Base-by-base conservation (phyloP, 768 basidiomycete species). In the Astraeus odoratus region DNA sequence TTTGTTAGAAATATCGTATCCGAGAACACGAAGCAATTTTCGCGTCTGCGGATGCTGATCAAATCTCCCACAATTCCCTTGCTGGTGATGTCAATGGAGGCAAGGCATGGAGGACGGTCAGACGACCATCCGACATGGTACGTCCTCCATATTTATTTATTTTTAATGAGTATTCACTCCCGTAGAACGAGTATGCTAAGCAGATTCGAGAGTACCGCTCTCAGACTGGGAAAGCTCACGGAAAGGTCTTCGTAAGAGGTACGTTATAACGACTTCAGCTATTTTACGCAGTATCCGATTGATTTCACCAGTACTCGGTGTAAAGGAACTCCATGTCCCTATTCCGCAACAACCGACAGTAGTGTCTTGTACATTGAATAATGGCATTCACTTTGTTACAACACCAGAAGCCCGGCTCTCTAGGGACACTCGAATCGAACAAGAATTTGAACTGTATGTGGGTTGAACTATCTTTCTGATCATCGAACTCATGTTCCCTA, bases 231-330 rank as follows among this genome's bases (percentile, higher is more conserved):
- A 94, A 91, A 56, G 76, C 83, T 1, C 81, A 86, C 45, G 94
- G 92, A 38, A 97, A 96, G 55, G 86, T 97, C 19, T 98, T 98
- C 55, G 89, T 98, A 42, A 86, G 86, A 75, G 89, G 93, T 83
- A 49, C 47, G 73, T 61, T 15, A 33, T 2, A 8, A 8, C 30
- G 27, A 7, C 25, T 44, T 24, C 4, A 23, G 26, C 5, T 12
- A 20, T 18, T 3, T 2, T 7, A 10, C 18, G 29, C 26, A 26
- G 13, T n/a, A 30, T 20, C 4, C 42, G 49, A 39, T 25, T 36
- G 33, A 25, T 7, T 8, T 20, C 24, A 22, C 9, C 36, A 95
- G 94, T 97, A 19, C 61, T 89, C 26, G 81, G 83, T 27, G 73
- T 92, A 47, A 85, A 77, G 54, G 77, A 75, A 38, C 70, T 96